Conservation (phyloP, 495 filamentous ascomycete species). For the Daldinia vernicosa region DNA sequence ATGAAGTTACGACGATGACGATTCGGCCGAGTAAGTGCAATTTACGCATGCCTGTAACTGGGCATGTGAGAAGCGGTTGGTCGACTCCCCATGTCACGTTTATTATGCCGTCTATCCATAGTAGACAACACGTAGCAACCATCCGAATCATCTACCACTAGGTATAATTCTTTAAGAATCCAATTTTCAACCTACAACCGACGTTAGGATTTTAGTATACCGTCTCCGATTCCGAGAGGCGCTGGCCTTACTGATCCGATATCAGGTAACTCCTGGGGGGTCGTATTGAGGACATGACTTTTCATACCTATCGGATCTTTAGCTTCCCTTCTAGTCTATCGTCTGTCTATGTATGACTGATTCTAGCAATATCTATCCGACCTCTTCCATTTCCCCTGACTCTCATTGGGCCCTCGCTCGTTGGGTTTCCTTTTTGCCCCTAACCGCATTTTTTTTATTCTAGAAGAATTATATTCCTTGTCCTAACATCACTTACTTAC, state of each 20-base stretch:
- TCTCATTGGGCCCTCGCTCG: constrained; percentile 20
- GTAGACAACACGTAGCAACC: constrained; percentile 8
- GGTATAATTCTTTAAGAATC: neutral
- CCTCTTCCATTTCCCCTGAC: neutral
- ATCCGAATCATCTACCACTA: constrained; percentile 11
- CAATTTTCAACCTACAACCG: neutral
- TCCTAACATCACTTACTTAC: constrained; percentile 18
- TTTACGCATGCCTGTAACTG: constrained; percentile 9
- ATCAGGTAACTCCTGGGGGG: neutral
- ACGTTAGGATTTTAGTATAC: constrained; percentile 13
- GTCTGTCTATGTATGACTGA: neutral
- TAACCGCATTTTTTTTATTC: constrained; percentile 15
- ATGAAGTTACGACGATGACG: constrained; percentile 19
- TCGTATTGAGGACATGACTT: neutral
- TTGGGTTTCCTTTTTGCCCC: neutral
- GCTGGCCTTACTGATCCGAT: constrained; percentile 9
- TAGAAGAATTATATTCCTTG: neutral
- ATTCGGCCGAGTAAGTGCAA: constrained; percentile 32
- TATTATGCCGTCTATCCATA: neutral
- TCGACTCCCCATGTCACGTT: neutral
- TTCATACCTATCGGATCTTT: neutral
- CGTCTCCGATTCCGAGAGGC: constrained; percentile 5
- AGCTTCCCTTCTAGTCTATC: neutral
- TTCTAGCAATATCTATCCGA: neutral
- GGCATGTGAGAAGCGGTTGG: neutral